Conservation (phyloP, 306 rosid genomes). For the Purshia tridentata region DNA sequence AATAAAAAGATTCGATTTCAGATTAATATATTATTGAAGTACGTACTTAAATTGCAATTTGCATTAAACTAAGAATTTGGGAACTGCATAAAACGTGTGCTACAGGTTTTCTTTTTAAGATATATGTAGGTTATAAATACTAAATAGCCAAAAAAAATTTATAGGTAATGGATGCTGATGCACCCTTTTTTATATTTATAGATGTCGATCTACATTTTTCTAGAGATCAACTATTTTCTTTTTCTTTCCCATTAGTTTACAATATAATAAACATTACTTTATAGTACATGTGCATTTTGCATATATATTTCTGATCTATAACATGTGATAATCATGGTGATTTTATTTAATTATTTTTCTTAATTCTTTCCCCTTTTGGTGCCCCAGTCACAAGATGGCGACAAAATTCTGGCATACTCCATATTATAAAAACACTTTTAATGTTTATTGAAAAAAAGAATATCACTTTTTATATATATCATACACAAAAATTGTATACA, state of each 20-base stretch:
- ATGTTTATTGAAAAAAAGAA: no score
- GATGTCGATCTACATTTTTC: background rate
- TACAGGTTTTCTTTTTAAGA: background rate
- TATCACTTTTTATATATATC: no score
- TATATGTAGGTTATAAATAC: no score
- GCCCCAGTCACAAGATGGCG: no score
- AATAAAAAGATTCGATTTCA: background rate
- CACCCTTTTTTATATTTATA: background rate
- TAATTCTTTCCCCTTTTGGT: no score
- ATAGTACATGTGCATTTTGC: background rate
- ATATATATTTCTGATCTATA: background rate
- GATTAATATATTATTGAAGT: background rate
- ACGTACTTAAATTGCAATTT: background rate
- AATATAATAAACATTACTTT: background rate
- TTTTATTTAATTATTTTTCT: no score
- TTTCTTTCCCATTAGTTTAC: background rate
- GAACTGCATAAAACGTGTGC: background rate
- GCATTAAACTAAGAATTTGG: background rate
- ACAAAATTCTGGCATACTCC: no score
- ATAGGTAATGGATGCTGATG: background rate
- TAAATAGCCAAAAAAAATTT: no score
- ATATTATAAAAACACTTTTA: no score
- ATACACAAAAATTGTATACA: no score
- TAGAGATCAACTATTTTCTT: background rate
- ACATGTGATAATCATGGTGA: constrained; percentile 7